Evolutionary conservation across 257 asterid genomes (phyloP).

Genomic region (Plantago elongata): DNA sequence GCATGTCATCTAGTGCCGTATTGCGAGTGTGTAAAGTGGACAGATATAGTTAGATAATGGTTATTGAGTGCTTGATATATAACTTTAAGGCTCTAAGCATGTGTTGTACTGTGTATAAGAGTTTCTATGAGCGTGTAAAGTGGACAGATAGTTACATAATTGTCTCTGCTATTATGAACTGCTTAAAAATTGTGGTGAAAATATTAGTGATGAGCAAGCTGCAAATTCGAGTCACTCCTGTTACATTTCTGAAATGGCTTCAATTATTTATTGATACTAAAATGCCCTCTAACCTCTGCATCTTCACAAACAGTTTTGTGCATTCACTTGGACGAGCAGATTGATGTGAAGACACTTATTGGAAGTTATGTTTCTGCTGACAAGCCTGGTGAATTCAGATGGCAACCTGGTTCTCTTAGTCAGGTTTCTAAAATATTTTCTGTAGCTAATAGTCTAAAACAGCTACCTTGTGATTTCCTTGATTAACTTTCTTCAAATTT

Average conservation of each 20-base stretch:
- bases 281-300: conserved; percentile 15
- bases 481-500: conserved; percentile 19
- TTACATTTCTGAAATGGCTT: not conserved
- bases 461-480: conserved; percentile 19
- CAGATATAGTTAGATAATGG: too few species aligned
- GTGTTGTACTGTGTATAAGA: too few species aligned
- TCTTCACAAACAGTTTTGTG: conserved; percentile 45
- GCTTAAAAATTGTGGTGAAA: not conserved
- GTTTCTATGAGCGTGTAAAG: too few species aligned
- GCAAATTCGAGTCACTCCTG: not conserved
- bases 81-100: too few species aligned
- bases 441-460: not conserved
- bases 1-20: too few species aligned
- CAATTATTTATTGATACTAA: not conserved
- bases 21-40: too few species aligned
- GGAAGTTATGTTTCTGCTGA: conserved; percentile 91
- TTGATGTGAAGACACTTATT: conserved; percentile 84
- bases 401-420: conserved; percentile 98
- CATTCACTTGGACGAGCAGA: conserved; percentile 97
- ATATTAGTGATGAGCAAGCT: not conserved
- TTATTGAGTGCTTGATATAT: too few species aligned
- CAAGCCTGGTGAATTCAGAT: conserved; percentile 94
- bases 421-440: conserved; percentile 51
- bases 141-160: too few species aligned
- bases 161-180: too few species aligned